phyloP scores from a whole-genome alignment of 106 monocot genomes.

The Dactylorhiza incarnata region DNA sequence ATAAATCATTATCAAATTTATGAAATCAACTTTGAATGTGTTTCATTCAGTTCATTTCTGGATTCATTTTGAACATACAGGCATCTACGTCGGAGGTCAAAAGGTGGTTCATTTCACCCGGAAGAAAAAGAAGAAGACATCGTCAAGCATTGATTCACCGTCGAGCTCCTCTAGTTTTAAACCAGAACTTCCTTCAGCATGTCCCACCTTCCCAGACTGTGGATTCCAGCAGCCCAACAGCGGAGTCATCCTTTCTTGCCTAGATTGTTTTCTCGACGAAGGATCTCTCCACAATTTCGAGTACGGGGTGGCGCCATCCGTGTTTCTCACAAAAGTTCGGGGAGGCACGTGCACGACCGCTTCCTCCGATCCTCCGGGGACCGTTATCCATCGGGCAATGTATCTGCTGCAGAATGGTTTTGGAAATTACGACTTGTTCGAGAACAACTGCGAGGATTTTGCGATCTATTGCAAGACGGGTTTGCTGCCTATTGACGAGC shows the following conservation, averaged over 20 bases:
- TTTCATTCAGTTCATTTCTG: not conserved
- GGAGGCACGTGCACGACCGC: slow-evolving; percentile 88
- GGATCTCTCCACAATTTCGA: slow-evolving; percentile 74
- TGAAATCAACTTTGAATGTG: not conserved
- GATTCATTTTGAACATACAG: slow-evolving; percentile 22
- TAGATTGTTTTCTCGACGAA: slow-evolving; percentile 79
- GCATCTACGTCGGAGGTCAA: slow-evolving; percentile 85
- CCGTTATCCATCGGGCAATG: slow-evolving; percentile 65
- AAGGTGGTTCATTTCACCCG: slow-evolving; percentile 95
- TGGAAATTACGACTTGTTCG: slow-evolving; percentile 72
- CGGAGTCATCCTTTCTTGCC: slow-evolving; percentile 75
- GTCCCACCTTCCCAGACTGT: slow-evolving; percentile 74
- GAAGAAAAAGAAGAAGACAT: slow-evolving; percentile 55
- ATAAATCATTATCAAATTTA: not conserved
- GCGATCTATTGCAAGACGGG: slow-evolving; percentile 95
- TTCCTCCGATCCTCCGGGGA: slow-evolving; percentile 44
- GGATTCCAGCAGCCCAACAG: slow-evolving; percentile 73
- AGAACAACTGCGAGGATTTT: slow-evolving; percentile 96
- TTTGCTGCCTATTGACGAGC: slow-evolving; percentile 50
- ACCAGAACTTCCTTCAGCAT: slow-evolving; percentile 17
- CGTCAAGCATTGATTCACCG: slow-evolving; percentile 12
- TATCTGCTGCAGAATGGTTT: slow-evolving; percentile 82
- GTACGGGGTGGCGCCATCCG: slow-evolving; percentile 55
- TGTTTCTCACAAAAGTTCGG: slow-evolving; percentile 71
- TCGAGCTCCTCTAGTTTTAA: slow-evolving; percentile 14